Evolutionary conservation across 2,329 filamentous ascomycete species (phyloP), one percentile per base, ranked within the genome.

Genomic region (Stylonectria norvegica): DNA sequence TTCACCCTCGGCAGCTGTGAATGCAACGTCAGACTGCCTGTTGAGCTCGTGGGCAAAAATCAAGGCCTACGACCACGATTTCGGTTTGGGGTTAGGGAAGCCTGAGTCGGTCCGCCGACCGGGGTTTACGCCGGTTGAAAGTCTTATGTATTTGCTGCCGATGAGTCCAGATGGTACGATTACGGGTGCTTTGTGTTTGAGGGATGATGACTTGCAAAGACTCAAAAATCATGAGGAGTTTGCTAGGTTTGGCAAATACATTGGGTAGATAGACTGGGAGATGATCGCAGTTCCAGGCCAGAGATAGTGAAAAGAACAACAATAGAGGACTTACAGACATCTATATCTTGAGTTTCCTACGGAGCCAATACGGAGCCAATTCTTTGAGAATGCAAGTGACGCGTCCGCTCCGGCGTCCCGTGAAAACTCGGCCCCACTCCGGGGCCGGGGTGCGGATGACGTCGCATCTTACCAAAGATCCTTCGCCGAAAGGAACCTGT

Each of bases 41-140:
- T 44, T 80, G 5, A 78, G 72, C 42, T 79, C 75, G 1, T 81
- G 75, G 76, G 66, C 67, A 1, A 72, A 73, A 36, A 53, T 73
- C 3, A 56, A 66, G 4, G 62, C 59, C 12, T 73, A 71, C 45
- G 56, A 65, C 0, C 56, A 71, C 5, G 70, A 77, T 31, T 79
- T 80, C 40, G 61, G 62, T 0, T 47, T 69, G 2, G 68, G 66
- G 0, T 47, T 79, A 3, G 75, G 75, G 0, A 60, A 48, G 14
- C 71, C 75, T 0, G 66, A 66, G 39, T 63, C 61, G 0, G 74
- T 78, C 16, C 58, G 74, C 0, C 58, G 75, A 34, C 76, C 75
- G 4, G 42, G 50, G 1, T 76, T 78, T 40, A 51, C 53, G 0
- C 64, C 68, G 0, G 47, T 70, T 4, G 73, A 77, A 53, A 61